phyloP scores from a whole-genome alignment of 352 stramenopile genomes.

The Globisporangium rhizosaccharum region DNA sequence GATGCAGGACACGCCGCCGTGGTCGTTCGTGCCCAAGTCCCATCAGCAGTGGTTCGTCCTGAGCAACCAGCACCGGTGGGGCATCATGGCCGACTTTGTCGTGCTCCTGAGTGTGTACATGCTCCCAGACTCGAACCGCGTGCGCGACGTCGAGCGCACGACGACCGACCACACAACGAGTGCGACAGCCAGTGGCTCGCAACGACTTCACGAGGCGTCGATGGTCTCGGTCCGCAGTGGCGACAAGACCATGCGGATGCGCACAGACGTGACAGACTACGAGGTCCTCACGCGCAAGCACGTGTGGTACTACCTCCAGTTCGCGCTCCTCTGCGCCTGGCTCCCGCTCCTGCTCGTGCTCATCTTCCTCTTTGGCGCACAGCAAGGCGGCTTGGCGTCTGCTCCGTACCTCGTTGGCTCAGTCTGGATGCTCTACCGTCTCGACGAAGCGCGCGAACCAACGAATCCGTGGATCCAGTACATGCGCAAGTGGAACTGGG shows the following conservation, averaged over 20 bases:
- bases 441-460: constrained; percentile 61
- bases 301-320: constrained; percentile 68
- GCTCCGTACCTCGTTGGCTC: constrained; percentile 67
- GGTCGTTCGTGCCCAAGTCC: constrained; percentile 42
- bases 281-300: constrained; percentile 52
- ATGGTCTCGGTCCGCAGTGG: neutral
- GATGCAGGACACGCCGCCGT: constrained; percentile 54
- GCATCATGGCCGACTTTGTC: constrained; percentile 69
- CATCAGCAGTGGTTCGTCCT: constrained; percentile 68
- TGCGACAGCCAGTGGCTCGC: neutral
- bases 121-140: constrained; percentile 49
- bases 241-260: neutral
- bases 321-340: constrained; percentile 54
- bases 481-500: constrained; percentile 80
- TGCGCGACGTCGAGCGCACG: constrained; percentile 12
- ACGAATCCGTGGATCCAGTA: constrained; percentile 62
- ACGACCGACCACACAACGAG: constrained; percentile 4
- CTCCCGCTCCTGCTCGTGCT: constrained; percentile 64
- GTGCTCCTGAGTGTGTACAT: constrained; percentile 62
- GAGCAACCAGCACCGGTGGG: constrained; percentile 74
- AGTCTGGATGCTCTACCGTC: constrained; percentile 70
- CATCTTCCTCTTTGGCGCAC: constrained; percentile 68
- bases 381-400: constrained; percentile 64
- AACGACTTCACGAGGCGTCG: neutral
- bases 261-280: constrained; percentile 36